These are phyloP conservation scores for Apiotrichum brassicae DNA, from an alignment of 1,284 basidiomycete genomes.

Conservation along the genomic window DNA sequence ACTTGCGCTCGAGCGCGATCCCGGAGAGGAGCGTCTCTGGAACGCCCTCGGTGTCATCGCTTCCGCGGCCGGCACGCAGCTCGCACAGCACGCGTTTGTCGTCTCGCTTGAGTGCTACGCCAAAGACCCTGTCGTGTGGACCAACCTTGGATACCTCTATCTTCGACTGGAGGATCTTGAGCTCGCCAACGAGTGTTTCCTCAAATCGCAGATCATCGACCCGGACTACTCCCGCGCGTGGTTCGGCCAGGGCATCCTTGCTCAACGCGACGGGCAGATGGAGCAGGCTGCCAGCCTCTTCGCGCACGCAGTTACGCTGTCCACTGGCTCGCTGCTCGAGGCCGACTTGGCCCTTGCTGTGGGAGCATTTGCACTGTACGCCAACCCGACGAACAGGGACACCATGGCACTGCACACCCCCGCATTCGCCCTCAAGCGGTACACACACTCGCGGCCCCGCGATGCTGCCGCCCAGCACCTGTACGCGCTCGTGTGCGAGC, in stretches of 20 bases:
- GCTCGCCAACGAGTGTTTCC: slow-evolving; percentile 78
- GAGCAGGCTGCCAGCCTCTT: slow-evolving; percentile 65
- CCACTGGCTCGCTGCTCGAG: slow-evolving; percentile 63
- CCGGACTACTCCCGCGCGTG: slow-evolving; percentile 87
- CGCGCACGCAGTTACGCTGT: slow-evolving; percentile 72
- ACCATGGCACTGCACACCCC: slow-evolving; percentile 56
- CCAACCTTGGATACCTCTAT: slow-evolving; percentile 84
- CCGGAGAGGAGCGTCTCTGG: slow-evolving; percentile 75
- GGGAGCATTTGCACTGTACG: slow-evolving; percentile 55
- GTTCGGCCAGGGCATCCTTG: slow-evolving; percentile 86
- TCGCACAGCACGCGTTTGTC: slow-evolving; percentile 87
- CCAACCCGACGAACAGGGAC: slow-evolving; percentile 14
- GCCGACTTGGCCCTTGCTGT: slow-evolving; percentile 76
- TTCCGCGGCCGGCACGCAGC: slow-evolving; percentile 31
- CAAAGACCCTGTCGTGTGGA: slow-evolving; percentile 77
- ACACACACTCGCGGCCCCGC: slow-evolving; percentile 60
- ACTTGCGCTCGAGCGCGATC: slow-evolving; percentile 68
- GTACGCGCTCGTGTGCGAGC: slow-evolving; percentile 77
- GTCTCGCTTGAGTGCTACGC: slow-evolving; percentile 76
- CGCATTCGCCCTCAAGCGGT: slow-evolving; percentile 72
- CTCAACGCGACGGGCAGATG: slow-evolving; percentile 59
- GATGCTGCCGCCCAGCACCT: slow-evolving; percentile 78
- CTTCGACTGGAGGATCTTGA: slow-evolving; percentile 73
- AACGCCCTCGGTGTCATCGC: slow-evolving; percentile 48
- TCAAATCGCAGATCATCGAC: slow-evolving; percentile 82